Evolutionary conservation across 2,329 filamentous ascomycete genomes (phyloP), one percentile per base, ranked within the genome.

Genomic region (Aspergillus ibericus): DNA sequence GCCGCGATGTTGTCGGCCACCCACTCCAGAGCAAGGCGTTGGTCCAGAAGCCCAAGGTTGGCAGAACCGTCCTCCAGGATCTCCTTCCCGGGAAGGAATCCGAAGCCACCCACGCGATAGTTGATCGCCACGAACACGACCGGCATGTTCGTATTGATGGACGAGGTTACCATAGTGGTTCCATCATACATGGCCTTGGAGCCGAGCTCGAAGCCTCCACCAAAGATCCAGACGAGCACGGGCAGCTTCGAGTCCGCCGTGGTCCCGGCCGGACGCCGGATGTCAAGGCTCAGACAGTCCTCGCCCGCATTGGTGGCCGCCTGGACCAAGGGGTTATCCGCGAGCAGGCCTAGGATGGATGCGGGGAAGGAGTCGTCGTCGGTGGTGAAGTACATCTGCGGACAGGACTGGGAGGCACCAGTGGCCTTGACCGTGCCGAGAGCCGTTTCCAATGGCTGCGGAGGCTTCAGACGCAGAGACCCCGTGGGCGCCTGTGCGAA

Each of bases 41-140:
- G 89, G 67, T 93, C 90, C 0, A 89, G 79, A 3, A 91, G 80
- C 3, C 90, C 90, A 3, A 91, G 72, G 68, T 93, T 93, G 2
- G 87, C 75, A 2, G 86, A 82, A 1, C 88, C 88, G 60, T 91
- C 88, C 4, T 80, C 79, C 3, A 88, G 77, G 44, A 92, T 81
- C 71, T 92, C 88, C 53, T 83, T 83, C 6, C 89, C 89, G 0
- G 85, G 82, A 70, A 92, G 69, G 75, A 92, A 92, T 0, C 90
- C 90, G 60, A 92, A 92, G 0, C 86, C 89, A 7, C 84, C 88
- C 0, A 90, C 78, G 1, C 90, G 87, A 75, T 96, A 93, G 76
- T 92, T 93, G 68, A 93, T 85, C 0, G 87, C 83, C 0, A 93
- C 90, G 55, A 88, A 90, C 48, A 96, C 76, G 61, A 93, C 86